Evolutionary conservation across 768 basidiomycete genomes (phyloP).

Genomic region (Amanita polypyramis): DNA sequence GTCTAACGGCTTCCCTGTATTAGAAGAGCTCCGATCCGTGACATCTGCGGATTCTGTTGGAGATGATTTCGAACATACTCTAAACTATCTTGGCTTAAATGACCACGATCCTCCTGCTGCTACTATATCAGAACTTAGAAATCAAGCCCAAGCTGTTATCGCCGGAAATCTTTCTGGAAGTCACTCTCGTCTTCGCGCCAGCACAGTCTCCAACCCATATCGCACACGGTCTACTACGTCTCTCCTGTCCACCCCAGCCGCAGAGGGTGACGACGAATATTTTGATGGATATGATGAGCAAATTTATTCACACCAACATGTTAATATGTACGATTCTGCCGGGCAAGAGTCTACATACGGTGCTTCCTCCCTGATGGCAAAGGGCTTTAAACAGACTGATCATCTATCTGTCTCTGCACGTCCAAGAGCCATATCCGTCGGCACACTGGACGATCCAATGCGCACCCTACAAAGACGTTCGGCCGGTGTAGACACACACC

Average conservation of each 20-base stretch:
- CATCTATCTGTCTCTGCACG: slow-evolving; percentile 46
- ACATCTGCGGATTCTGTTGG: slow-evolving; percentile 69
- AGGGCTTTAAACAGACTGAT: slow-evolving; percentile 66
- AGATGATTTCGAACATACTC: slow-evolving; percentile 87
- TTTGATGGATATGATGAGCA: slow-evolving; percentile 50
- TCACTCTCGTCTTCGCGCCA: slow-evolving; percentile 76
- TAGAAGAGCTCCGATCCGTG: slow-evolving; percentile 77
- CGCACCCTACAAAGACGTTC: slow-evolving; percentile 58
- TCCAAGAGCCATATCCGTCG: slow-evolving; percentile 84
- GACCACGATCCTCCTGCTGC: slow-evolving; percentile 63
- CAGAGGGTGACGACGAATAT: slow-evolving; percentile 72
- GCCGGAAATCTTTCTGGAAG: slow-evolving; percentile 65
- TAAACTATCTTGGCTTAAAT: slow-evolving; percentile 94
- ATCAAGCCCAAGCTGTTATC: slow-evolving; percentile 84
- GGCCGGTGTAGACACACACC: slow-evolving; percentile 42
- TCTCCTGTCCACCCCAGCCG: slow-evolving; percentile 51
- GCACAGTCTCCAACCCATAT: slow-evolving; percentile 91
- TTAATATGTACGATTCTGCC: slow-evolving; percentile 52
- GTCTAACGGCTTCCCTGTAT: slow-evolving; percentile 47
- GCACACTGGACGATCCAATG: slow-evolving; percentile 72
- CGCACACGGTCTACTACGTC: slow-evolving; percentile 55
- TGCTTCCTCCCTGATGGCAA: slow-evolving; percentile 52
- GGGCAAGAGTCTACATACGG: slow-evolving; percentile 40
- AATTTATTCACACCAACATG: slow-evolving; percentile 41
- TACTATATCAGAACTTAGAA: slow-evolving; percentile 81